Percentiles rank a stretch among this genome's conserved stretches.
Evolutionary conservation across 768 basidiomycete genomes (phyloP).

Genomic region (Lactifluus volemus): DNA sequence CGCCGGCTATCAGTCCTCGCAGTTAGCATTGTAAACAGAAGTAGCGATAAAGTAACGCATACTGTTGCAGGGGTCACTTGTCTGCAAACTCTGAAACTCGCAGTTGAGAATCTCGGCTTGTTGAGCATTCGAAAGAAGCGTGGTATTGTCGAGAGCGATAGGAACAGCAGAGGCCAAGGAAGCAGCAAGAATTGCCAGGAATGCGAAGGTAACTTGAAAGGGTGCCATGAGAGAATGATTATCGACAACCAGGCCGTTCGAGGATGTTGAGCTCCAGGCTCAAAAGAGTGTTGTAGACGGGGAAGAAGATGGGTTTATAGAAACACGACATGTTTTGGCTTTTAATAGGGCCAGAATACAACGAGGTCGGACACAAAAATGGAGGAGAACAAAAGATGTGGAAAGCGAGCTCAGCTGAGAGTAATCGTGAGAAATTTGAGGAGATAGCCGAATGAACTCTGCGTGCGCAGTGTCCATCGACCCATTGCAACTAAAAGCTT

Average conservation of each 20-base stretch:
- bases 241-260: conserved; percentile 7
- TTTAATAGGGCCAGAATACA: conserved; percentile 1
- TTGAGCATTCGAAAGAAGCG: conserved; percentile 41
- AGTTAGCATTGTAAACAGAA: neutral
- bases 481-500: conserved; percentile 21
- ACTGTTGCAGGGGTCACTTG: conserved; percentile 40
- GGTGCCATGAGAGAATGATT: conserved; percentile 4
- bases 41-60: conserved; percentile 9
- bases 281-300: neutral
- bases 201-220: conserved; percentile 16
- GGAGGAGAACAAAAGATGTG: neutral
- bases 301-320: neutral
- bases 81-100: conserved; percentile 34
- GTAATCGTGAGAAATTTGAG: conserved; percentile 2
- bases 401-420: no score
- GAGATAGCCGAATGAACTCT: conserved; percentile 3
- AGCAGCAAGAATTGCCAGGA: conserved; percentile 20
- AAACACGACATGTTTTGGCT: neutral
- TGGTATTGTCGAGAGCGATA: conserved; percentile 31
- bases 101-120: conserved; percentile 44
- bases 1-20: conserved; percentile 28
- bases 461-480: neutral
- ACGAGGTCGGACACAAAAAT: neutral
- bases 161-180: conserved; percentile 28
- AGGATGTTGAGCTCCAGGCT: conserved; percentile 14